Base-by-base conservation (phyloP, 1,284 basidiomycete genomes). In the Boletus semigastroideus region DNA sequence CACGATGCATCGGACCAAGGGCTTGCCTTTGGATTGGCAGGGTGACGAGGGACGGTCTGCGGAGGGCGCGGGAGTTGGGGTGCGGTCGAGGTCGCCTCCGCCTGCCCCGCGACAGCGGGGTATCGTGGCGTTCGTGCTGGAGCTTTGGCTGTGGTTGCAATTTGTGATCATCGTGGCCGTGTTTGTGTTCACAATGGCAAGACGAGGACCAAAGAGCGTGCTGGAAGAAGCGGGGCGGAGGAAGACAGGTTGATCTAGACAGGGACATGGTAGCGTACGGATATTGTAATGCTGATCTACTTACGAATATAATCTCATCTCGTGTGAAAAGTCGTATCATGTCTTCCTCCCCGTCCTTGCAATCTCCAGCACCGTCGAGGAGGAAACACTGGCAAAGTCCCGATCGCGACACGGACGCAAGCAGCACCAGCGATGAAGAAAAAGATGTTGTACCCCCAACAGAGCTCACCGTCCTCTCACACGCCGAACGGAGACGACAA, bases 101-200 rank as follows among this genome's bases (percentile, higher is more conserved):
- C 22, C 51, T 22, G 48, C 49, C 16, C 51, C 59, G 19, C 59
- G 58, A 45, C 66, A 68, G 48, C 66, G 67, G 30, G 74, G 77
- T 19, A 61, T 80, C 40, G 75, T 75, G 13, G 73, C 71, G 27
- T 68, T 86, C 47, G 66, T 90, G 54, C 60, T 91, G 40, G 84
- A 88, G 69, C 63, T 86, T 20, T 91, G 89, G 89, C 66, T 91
- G 52, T 89, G 88, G 87, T 65, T 90, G 48, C 88, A 91, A 67
- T 90, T 91, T 63, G 72, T 65, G 9, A 75, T 90, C 53, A 81
- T 91, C 55, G 77, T 91, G 22, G 53, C 84, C 39, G 82, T 90
- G 42, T 90, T 91, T 65, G 65, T 91, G 52, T 90, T 81, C 77
- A 79, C 85, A 36, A 87, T 90, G 84, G 86, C 87, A 52, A 81